Base-by-base conservation (phyloP, 23 red algal species). In the Gracilaria domingensis region DNA sequence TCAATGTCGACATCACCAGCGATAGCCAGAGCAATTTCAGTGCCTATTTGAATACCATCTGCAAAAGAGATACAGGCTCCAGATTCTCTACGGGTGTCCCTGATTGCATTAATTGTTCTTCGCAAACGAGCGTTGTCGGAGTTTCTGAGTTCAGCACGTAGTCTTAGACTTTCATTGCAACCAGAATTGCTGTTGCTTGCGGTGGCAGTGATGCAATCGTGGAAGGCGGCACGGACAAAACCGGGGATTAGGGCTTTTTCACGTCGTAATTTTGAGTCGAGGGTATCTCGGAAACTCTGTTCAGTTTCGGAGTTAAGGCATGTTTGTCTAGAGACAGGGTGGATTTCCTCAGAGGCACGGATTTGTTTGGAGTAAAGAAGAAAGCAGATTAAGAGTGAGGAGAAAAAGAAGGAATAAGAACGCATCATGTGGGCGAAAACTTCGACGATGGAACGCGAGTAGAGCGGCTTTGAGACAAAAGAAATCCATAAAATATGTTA, bases 161-260 rank as follows among this genome's bases (percentile, higher is more conserved):
- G 56, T 25, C 79, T 44, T n/a, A 82, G 79, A 56, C 24, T 60
- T 56, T 50, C 79, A 33, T 82, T 82, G 33, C 79, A 82, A n/a
- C 79, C 79, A 9, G 79, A 82, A 30, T 57, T 53, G n/a, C 44
- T 40, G 34, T 82, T 82, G 32, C 35, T 40, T 26, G 45, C 25
- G n/a, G 79, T 82, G 23, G 79, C 79, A 36, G 79, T 82, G 23
- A 82, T 82, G 54, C 79, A 82, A 33, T 82, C 79, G 54, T 82
- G 79, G 54, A 82, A 82, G n/a, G 45, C 79, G 20, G 79, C 79
- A n/a, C 79, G 45, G 20, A 82, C 45, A 30, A 82, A 82, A 28
- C 50, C 79, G 20, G 79, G 44, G 66, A 72, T 1, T 1, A 72
- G 66, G 13, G 51, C 51, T 55, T 55, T 55, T 2, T 55, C 51